Evolutionary conservation across 805 yeast genomes (phyloP).

Genomic region (Starmerella kuoi): DNA sequence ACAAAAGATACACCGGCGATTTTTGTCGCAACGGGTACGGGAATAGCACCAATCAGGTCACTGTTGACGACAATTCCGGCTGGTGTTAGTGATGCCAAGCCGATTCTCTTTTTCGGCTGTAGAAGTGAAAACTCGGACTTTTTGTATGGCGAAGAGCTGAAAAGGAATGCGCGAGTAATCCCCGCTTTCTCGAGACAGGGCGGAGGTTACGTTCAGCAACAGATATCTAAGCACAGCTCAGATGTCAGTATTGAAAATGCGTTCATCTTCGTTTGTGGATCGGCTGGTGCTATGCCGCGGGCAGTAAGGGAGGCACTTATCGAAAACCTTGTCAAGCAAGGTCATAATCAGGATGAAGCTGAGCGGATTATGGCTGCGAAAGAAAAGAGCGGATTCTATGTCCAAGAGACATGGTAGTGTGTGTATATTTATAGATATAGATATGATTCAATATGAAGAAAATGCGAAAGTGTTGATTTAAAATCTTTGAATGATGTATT

Average conservation of each 20-base stretch:
- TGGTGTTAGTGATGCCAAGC: constrained; percentile 25
- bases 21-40: constrained; percentile 88
- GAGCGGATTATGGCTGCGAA: constrained; percentile 38
- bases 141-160: constrained; percentile 43
- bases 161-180: constrained; percentile 28
- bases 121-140: constrained; percentile 55
- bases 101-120: constrained; percentile 57
- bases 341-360: constrained; percentile 27
- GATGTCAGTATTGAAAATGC: constrained; percentile 48
- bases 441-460: too few relatives aligned
- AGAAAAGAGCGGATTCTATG: constrained; percentile 55
- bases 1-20: constrained; percentile 31
- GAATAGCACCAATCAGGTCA: constrained; percentile 84
- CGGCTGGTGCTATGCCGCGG: constrained; percentile 87
- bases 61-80: constrained; percentile 31
- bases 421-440: too few relatives aligned
- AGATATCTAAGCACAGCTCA: constrained; percentile 39
- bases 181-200: constrained; percentile 39
- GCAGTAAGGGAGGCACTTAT: constrained; percentile 72
- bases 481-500: too few relatives aligned
- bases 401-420: constrained; percentile 82
- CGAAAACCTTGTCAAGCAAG: constrained; percentile 36
- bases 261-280: constrained; percentile 72
- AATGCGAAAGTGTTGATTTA: too few relatives aligned
- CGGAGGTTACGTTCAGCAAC: constrained; percentile 67